phyloP scores from a whole-genome alignment of 2,329 filamentous ascomycete genomes.

The Orbilia oligospora region DNA sequence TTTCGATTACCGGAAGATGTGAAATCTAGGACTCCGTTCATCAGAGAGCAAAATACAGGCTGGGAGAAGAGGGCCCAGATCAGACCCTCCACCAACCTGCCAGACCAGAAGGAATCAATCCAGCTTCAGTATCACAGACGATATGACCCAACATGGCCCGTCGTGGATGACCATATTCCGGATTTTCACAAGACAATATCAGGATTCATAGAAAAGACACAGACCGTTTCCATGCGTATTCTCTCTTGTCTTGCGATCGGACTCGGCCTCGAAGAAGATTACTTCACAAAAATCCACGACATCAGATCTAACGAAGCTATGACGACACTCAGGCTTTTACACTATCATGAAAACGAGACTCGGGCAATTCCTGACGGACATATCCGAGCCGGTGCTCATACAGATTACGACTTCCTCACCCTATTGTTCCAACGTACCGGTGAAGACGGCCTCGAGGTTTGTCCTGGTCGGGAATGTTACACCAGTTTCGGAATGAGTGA shows the following conservation, averaged over 20 bases:
- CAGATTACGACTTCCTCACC: constrained; percentile 76
- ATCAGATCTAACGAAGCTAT: constrained; percentile 70
- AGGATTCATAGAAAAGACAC: constrained; percentile 72
- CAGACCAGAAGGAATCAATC: constrained; percentile 75
- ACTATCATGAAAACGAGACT: constrained; percentile 71
- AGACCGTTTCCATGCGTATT: constrained; percentile 72
- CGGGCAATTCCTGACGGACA: constrained; percentile 64
- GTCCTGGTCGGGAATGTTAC: constrained; percentile 74
- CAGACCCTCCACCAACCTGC: constrained; percentile 73
- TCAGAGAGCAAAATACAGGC: constrained; percentile 71
- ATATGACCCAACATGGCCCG: constrained; percentile 72
- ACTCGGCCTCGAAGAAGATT: constrained; percentile 72
- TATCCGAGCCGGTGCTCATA: constrained; percentile 74
- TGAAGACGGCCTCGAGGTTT: constrained; percentile 76
- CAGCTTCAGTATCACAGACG: constrained; percentile 75
- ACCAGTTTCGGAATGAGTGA: constrained; percentile 75
- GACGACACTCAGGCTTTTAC: constrained; percentile 72
- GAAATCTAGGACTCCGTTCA: constrained; percentile 73
- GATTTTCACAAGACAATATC: constrained; percentile 70
- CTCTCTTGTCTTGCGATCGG: constrained; percentile 75
- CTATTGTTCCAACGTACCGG: constrained; percentile 75
- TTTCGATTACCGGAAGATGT: constrained; percentile 71
- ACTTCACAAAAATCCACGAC: constrained; percentile 73
- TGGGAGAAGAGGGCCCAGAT: constrained; percentile 75
- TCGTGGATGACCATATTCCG: constrained; percentile 68